Percentiles rank a stretch among this genome's conserved stretches.
Evolutionary conservation across 2,329 filamentous ascomycete species (phyloP).

Genomic region (Calonectria hawksworthii): DNA sequence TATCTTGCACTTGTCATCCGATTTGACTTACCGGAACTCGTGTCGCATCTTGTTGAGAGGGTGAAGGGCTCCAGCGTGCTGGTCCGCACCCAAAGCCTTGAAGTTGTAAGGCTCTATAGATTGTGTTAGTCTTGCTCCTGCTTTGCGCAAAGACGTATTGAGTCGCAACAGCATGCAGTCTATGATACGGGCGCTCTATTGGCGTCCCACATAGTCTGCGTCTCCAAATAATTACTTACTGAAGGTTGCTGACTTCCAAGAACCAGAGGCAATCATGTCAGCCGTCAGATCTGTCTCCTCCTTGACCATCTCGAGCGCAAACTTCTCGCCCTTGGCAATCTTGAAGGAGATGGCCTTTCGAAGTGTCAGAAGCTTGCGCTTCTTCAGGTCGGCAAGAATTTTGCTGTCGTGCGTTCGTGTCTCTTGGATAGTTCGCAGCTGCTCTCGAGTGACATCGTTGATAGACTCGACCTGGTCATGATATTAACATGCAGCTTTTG

Average conservation of each 20-base stretch:
- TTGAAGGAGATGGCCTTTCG: constrained; percentile 90
- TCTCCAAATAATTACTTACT: constrained; percentile 75
- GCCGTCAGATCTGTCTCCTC: constrained; percentile 96
- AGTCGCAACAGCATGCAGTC: background rate
- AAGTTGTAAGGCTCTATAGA: constrained; percentile 75
- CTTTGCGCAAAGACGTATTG: background rate
- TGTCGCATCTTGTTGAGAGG: constrained; percentile 94
- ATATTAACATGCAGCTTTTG: constrained; percentile 12
- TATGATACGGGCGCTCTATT: too few species aligned
- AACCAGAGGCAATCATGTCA: constrained; percentile 89
- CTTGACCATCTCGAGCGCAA: constrained; percentile 87
- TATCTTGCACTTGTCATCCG: background rate
- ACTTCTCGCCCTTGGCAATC: constrained; percentile 88
- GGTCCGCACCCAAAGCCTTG: constrained; percentile 76
- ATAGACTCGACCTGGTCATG: constrained; percentile 75
- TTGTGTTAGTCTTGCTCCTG: background rate
- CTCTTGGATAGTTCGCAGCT: constrained; percentile 80
- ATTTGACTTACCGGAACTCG: constrained; percentile 77
- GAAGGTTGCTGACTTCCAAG: constrained; percentile 94
- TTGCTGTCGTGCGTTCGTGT: constrained; percentile 82
- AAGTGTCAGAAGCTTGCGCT: constrained; percentile 88
- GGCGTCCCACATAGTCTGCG: constrained; percentile 41
- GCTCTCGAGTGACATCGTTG: constrained; percentile 82
- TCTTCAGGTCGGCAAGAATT: constrained; percentile 84
- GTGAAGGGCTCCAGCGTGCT: constrained; percentile 73